A percentile compares a stretch with the other conserved stretches of the same genome.
These are phyloP conservation scores for Fagopyrum homotropicum DNA, from an alignment of 148 eudicot genomes.

Conservation along the genomic window DNA sequence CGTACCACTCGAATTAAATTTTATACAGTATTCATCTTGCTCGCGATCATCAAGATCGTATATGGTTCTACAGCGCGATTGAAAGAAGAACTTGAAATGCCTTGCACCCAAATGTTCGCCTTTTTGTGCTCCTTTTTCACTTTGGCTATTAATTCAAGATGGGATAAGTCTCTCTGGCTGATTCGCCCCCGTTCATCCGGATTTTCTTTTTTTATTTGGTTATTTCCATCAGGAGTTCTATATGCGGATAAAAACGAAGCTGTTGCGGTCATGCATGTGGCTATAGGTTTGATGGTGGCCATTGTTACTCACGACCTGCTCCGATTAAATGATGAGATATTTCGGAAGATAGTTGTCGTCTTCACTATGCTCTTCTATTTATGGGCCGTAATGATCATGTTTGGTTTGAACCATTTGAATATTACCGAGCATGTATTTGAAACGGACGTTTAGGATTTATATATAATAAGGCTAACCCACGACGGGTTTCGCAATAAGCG, in stretches of 20 bases:
- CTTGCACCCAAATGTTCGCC: too few relatives aligned
- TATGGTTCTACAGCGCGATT: conserved; percentile 58
- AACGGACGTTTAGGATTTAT: too few relatives aligned
- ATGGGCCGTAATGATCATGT: conserved; percentile 80
- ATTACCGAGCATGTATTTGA: too few relatives aligned
- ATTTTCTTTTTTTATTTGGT: conserved; percentile 88
- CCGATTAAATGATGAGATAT: conserved; percentile 34
- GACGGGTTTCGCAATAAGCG: too few relatives aligned
- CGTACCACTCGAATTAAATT: conserved; percentile 40
- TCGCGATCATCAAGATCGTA: conserved; percentile 35
- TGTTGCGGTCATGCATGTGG: conserved; percentile 61
- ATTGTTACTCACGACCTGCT: conserved; percentile 62
- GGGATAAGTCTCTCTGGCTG: too few relatives aligned
- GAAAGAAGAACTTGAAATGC: not conserved
- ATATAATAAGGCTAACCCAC: too few relatives aligned
- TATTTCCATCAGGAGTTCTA: conserved; percentile 52
- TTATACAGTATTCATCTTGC: conserved; percentile 39
- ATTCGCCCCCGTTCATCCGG: conserved; percentile 85
- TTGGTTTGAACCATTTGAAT: conserved; percentile 86
- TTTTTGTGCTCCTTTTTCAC: conserved; percentile 52
- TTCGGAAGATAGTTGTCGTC: conserved; percentile 54
- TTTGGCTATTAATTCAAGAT: conserved; percentile 37
- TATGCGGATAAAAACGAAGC: conserved; percentile 84
- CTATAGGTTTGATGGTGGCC: conserved; percentile 74
- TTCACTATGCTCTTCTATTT: conserved; percentile 55